Conservation (phyloP, 1,284 basidiomycete species). For the Ustilago loliicola region DNA sequence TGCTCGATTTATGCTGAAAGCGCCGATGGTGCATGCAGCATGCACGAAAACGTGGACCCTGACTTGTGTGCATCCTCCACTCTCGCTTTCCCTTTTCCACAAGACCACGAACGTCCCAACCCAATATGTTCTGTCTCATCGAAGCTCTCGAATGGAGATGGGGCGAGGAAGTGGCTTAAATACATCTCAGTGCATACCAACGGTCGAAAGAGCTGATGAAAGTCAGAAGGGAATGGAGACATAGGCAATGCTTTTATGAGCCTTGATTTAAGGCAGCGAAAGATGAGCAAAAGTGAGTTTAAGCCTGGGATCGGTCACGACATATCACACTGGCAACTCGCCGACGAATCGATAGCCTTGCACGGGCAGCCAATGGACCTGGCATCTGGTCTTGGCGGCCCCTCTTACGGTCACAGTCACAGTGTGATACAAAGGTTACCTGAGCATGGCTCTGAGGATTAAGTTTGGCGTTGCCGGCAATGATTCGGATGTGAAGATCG, state of each 20-base stretch:
- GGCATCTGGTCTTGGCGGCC: neutral
- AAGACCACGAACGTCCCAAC: too few relatives aligned
- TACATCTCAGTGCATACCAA: too few relatives aligned
- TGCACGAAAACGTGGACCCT: conserved; percentile 27
- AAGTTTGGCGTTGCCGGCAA: neutral
- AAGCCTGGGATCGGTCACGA: conserved; percentile 1
- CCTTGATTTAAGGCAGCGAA: too few relatives aligned
- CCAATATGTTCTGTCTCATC: neutral
- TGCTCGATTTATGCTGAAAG: conserved; percentile 31
- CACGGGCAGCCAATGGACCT: too few relatives aligned
- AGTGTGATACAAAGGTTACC: neutral
- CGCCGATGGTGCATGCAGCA: conserved; percentile 26
- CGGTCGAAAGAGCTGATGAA: too few relatives aligned
- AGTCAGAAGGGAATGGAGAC: too few relatives aligned
- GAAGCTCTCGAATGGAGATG: too few relatives aligned
- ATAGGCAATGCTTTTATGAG: too few relatives aligned
- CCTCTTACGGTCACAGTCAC: neutral
- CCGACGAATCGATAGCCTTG: too few relatives aligned
- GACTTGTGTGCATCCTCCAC: conserved; percentile 5
- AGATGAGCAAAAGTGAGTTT: neutral
- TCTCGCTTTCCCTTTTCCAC: neutral
- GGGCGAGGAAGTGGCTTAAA: too few relatives aligned
- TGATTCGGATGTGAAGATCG: neutral
- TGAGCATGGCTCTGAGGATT: neutral
- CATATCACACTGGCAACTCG: conserved; percentile 13